These are phyloP conservation scores for Scolecobasidium constrictum DNA, from an alignment of 2,329 filamentous ascomycete genomes.

Conservation along the genomic window DNA sequence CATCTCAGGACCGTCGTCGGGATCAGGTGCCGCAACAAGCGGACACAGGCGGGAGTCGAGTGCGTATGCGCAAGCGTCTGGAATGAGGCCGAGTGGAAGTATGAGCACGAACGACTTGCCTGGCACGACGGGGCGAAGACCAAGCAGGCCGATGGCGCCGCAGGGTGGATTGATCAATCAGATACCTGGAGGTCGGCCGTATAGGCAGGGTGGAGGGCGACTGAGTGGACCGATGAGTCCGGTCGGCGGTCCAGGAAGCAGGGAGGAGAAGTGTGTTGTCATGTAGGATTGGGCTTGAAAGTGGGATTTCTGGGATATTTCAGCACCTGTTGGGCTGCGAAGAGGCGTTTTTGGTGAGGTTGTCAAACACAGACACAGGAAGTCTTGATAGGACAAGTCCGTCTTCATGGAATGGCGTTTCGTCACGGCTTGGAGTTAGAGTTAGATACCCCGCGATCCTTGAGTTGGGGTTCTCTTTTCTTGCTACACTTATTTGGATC, in stretches of 20 bases:
- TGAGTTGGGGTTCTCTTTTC: too few relatives aligned
- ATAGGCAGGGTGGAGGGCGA: not conserved
- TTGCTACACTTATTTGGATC: too few relatives aligned
- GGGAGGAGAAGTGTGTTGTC: slow-evolving; percentile 9
- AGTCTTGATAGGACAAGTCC: too few relatives aligned
- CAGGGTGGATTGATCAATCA: slow-evolving; percentile 1
- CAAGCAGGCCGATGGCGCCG: not conserved
- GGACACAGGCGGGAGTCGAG: not conserved
- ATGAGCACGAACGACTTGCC: not conserved
- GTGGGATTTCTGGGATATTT: not conserved
- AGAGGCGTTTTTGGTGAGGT: too few relatives aligned
- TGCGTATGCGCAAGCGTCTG: slow-evolving; percentile 9
- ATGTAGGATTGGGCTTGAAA: slow-evolving; percentile 11
- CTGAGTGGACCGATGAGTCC: not conserved
- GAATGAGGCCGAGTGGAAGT: not conserved
- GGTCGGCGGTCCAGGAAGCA: not conserved
- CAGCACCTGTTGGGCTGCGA: too few relatives aligned
- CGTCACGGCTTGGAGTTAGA: too few relatives aligned
- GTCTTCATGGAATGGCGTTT: too few relatives aligned
- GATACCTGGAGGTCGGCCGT: not conserved
- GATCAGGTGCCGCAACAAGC: too few relatives aligned
- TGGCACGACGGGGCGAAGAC: not conserved
- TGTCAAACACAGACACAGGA: too few relatives aligned
- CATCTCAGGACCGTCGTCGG: too few relatives aligned
- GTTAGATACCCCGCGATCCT: too few relatives aligned